Conservation (phyloP, 352 stramenopile species). For the Phytophthora foliorum region DNA sequence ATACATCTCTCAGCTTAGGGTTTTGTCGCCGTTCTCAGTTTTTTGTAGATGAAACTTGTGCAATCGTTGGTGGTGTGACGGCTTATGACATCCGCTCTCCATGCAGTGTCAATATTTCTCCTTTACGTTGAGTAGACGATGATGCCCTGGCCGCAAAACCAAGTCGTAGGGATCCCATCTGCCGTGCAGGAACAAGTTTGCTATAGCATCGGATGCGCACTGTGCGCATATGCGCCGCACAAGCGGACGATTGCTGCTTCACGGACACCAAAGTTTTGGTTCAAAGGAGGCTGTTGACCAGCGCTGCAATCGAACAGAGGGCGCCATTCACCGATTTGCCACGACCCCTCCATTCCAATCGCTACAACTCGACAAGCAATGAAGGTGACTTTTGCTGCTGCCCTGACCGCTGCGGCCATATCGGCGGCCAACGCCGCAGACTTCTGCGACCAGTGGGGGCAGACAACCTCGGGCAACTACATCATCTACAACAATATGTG, state of each 20-base stretch:
- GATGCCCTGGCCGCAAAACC: no score
- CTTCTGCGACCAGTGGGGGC: slow-evolving; percentile 54
- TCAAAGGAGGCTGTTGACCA: slow-evolving; percentile 23
- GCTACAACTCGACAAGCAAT: slow-evolving; percentile 29
- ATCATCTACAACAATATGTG: slow-evolving; percentile 69
- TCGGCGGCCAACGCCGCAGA: slow-evolving; percentile 25
- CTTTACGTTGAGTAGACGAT: no score
- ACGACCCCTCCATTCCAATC: slow-evolving; percentile 11
- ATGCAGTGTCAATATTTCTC: no score
- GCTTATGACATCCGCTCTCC: no score
- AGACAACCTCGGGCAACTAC: slow-evolving; percentile 40
- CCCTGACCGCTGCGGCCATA: slow-evolving; percentile 27
- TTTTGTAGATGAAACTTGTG: no score
- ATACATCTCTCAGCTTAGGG: no score
- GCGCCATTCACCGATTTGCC: slow-evolving; percentile 35
- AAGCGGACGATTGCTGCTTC: slow-evolving; percentile 6
- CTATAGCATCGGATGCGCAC: no score
- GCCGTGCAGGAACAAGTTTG: slow-evolving; percentile 27
- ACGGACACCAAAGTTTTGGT: slow-evolving; percentile 10
- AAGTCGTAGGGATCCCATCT: slow-evolving; percentile 24
- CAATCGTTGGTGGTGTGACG: no score
- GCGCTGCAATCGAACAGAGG: slow-evolving; percentile 3
- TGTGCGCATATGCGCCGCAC: no score
- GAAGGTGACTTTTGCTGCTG: slow-evolving; percentile 39
- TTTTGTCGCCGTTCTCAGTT: no score